A percentile compares a stretch with the other conserved stretches of the same genome.
phyloP scores from a whole-genome alignment of 148 eudicot species.

The Rhododendron kiyosumense region DNA sequence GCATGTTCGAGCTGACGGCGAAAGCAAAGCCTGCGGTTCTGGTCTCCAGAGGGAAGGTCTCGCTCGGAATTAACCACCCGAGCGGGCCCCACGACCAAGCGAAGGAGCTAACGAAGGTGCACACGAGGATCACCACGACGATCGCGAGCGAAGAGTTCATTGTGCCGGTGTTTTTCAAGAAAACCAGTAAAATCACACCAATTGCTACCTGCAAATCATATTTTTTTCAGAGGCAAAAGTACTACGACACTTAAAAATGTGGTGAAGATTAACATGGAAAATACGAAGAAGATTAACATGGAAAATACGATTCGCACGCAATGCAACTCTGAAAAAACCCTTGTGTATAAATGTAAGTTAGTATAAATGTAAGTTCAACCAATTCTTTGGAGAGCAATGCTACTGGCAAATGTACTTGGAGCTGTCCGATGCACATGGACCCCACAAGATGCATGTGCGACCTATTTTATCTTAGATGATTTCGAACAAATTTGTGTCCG shows the following conservation, averaged over 20 bases:
- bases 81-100: slow-evolving; percentile 53
- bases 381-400: no score
- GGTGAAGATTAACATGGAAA: neutral
- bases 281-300: neutral
- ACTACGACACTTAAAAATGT: neutral
- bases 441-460: no score
- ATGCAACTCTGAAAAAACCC: no score
- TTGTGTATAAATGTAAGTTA: no score
- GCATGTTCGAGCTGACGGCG: slow-evolving; percentile 50
- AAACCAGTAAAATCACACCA: slow-evolving; percentile 33
- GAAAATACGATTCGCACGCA: no score
- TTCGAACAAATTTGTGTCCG: no score
- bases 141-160: slow-evolving; percentile 26
- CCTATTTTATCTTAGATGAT: no score
- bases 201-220: slow-evolving; percentile 30
- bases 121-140: slow-evolving; percentile 45
- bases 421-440: no score
- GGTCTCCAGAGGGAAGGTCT: slow-evolving; percentile 39
- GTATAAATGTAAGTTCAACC: no score
- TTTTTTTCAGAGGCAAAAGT: neutral
- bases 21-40: slow-evolving; percentile 42
- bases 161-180: slow-evolving; percentile 29
- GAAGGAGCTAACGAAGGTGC: slow-evolving; percentile 49
- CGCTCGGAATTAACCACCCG: slow-evolving; percentile 38
- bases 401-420: no score